Conservation (phyloP, 441 rosid genomes). For the Kokia cookei region DNA sequence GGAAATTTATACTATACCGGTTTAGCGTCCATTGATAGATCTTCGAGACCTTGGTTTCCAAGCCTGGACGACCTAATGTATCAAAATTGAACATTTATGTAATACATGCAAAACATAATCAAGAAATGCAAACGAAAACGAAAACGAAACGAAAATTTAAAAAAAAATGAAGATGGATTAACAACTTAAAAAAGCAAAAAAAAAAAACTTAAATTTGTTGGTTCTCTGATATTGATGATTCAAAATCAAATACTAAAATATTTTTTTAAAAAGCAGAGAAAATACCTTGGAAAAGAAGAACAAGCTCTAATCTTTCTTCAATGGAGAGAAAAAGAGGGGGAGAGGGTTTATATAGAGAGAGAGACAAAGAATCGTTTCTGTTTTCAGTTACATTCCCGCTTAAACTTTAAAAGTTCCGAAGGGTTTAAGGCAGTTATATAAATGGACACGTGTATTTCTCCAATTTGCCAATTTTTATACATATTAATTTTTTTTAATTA, state of each 20-base stretch:
- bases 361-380: neutral
- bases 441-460: neutral
- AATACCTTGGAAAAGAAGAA: neutral
- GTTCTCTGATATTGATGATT: neutral
- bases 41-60: neutral
- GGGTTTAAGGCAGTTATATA: neutral
- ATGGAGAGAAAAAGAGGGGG: neutral
- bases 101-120: neutral
- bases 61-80: neutral
- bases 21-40: neutral
- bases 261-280: neutral
- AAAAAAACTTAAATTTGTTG: neutral
- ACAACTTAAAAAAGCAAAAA: neutral
- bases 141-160: neutral
- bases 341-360: neutral
- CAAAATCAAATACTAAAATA: neutral
- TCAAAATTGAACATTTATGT: neutral
- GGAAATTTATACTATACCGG: neutral
- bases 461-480: neutral
- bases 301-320: neutral
- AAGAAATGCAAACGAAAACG: neutral
- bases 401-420: neutral
- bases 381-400: neutral
- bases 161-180: neutral
- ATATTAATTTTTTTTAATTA: no score